Conservation (phyloP, 371 early-diverging fungal genomes). For the Mucor racemosus region DNA sequence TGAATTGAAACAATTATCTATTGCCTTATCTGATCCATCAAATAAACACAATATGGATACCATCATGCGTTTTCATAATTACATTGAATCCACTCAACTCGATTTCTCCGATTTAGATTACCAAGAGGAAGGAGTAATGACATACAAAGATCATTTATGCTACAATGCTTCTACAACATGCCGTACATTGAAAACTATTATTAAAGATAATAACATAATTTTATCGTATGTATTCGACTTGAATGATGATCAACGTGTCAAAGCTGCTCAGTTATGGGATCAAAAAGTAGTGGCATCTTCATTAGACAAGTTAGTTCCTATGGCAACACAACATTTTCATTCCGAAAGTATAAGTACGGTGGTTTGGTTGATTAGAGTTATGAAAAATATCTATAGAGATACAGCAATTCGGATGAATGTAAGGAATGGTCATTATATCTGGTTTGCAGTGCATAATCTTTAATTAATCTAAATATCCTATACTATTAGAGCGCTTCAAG, state of each 20-base stretch:
- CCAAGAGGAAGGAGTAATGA: neutral
- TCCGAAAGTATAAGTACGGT: conserved; percentile 1
- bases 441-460: neutral
- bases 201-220: neutral
- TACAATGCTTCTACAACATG: neutral
- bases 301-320: neutral
- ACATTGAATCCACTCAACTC: neutral
- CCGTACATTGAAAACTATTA: neutral
- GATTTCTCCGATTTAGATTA: neutral
- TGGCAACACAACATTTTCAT: neutral
- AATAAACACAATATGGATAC: neutral
- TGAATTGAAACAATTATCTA: neutral
- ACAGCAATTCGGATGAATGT: neutral
- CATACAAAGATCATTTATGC: neutral
- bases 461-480: no score
- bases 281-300: conserved; percentile 1
- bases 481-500: conserved; percentile 8
- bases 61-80: neutral
- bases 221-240: neutral
- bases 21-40: neutral
- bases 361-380: conserved; percentile 4
- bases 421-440: neutral
- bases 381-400: conserved; percentile 6
- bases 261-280: conserved; percentile 2
- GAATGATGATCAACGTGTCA: neutral